Evolutionary conservation across 1,139 yeast species (phyloP).

Genomic region (Pichia terricola): DNA sequence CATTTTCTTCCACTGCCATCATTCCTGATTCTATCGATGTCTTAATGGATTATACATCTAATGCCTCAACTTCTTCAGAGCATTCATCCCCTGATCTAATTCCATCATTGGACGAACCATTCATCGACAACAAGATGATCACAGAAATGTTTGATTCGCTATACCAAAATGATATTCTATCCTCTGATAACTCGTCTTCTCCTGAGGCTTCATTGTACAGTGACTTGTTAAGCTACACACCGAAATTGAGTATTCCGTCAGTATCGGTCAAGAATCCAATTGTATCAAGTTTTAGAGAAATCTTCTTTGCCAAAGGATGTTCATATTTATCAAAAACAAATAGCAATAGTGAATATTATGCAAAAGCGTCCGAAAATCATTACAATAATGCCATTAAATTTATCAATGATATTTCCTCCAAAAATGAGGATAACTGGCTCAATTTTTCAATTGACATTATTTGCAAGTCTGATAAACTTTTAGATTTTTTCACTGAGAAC

Average conservation of each 20-base stretch:
- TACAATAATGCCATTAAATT: conserved; percentile 19
- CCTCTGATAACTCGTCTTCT: background rate
- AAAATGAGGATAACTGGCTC: conserved; percentile 25
- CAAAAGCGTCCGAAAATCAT: conserved; percentile 19
- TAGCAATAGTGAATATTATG: conserved; percentile 4
- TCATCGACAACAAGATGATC: conserved; percentile 12
- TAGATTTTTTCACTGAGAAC: conserved; percentile 23
- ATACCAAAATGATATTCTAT: conserved; percentile 5
- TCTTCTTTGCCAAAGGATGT: conserved; percentile 33
- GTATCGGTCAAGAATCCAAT: conserved; percentile 9
- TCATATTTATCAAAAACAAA: conserved; percentile 26
- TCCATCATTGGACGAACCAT: conserved; percentile 2
- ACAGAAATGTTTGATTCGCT: conserved; percentile 19
- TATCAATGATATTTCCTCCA: background rate
- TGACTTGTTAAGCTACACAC: conserved; percentile 20
- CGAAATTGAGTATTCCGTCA: conserved; percentile 6
- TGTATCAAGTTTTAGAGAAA: conserved; percentile 26
- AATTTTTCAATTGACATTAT: conserved; percentile 30
- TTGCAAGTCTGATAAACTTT: conserved; percentile 28
- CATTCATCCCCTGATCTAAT: background rate
- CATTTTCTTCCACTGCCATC: conserved; percentile 6
- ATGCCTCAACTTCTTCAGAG: background rate
- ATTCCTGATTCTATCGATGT: conserved; percentile 11
- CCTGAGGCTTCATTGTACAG: conserved; percentile 13
- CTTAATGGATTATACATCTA: conserved; percentile 4